Base-by-base conservation (phyloP, 2,329 filamentous ascomycete species). In the Whalleya microplaca region DNA sequence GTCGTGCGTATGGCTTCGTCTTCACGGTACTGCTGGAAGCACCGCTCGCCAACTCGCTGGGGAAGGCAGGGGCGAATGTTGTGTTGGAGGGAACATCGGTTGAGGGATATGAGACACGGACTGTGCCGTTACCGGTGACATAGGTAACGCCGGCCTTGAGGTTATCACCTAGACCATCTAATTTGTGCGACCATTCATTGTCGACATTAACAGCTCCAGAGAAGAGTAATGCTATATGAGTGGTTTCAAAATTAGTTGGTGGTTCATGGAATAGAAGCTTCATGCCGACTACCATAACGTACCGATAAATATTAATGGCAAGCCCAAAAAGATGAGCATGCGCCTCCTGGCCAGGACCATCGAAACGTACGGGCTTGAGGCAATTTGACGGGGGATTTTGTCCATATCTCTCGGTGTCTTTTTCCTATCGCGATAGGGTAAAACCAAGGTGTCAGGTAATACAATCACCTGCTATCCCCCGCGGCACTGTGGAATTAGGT, bases 301-400 rank as follows among this genome's bases (percentile, higher is more conserved):
- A 69, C 67, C 57, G 29, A 69, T 64, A 21, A 69, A 52, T 50
- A 67, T 50, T 56, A 69, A 46, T n/a, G 67, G 67, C 45, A 69
- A 60, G 49, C 64, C 63, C 44, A 69, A 42, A 7, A 68, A 57
- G 40, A 67, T 56, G 45, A 69, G 62, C 51, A 66, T 56, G 21
- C 67, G 64, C 53, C 67, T 64, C 42, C 66, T 64, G 44, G 67
- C 66, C 61, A 69, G 62, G 23, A 69, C 56, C 53, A 69, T 65
- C 23, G 59, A 59, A 46, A 64, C 53, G 51, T 63, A 60, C 20
- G 59, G 54, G 46, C 55, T 64, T 49, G 59, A 52, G n/a, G 65
- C 54, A 45, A 68, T 37, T 51, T 50, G 64, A 51, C 53, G 66
- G 61, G 66, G 66, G 43, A 69, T 51, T 48, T 69, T 68, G 58